A percentile compares a stretch with the other conserved stretches of the same genome.
phyloP scores from a whole-genome alignment of 2,329 filamentous ascomycete species.

The Pseudonectria buxi region DNA sequence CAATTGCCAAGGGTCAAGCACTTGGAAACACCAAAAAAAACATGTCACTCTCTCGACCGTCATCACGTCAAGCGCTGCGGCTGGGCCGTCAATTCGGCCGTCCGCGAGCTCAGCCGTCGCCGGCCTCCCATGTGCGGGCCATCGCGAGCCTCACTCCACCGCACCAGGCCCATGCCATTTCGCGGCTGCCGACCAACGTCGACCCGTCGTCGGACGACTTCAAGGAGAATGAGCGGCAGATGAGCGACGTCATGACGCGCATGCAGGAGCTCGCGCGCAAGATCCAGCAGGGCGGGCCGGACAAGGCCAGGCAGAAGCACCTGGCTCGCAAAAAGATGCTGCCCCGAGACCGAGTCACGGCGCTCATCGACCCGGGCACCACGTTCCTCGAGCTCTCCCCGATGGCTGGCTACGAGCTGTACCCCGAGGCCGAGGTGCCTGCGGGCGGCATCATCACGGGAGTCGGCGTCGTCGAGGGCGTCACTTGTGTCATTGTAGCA shows the following conservation, averaged over 20 bases:
- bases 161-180: slow-evolving; percentile 77
- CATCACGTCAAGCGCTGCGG: slow-evolving; percentile 41
- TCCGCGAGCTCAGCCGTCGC: slow-evolving; percentile 27
- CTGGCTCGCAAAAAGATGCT: slow-evolving; percentile 88
- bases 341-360: slow-evolving; percentile 79
- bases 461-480: slow-evolving; percentile 81
- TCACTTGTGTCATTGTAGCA: slow-evolving; percentile 86
- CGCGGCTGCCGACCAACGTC: slow-evolving; percentile 66
- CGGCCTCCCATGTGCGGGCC: slow-evolving; percentile 26
- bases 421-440: slow-evolving; percentile 79
- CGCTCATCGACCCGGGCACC: slow-evolving; percentile 80
- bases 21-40: slow-evolving; percentile 1
- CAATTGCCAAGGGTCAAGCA: slow-evolving; percentile 1
- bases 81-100: slow-evolving; percentile 26
- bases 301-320: slow-evolving; percentile 83
- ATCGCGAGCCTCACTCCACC: slow-evolving; percentile 73
- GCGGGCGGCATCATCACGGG: slow-evolving; percentile 90
- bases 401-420: slow-evolving; percentile 81
- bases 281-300: slow-evolving; percentile 69
- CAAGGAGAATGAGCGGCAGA: slow-evolving; percentile 70
- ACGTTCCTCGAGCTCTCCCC: slow-evolving; percentile 90
- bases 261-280: slow-evolving; percentile 64
- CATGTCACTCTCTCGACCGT: slow-evolving; percentile 44
- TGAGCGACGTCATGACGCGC: slow-evolving; percentile 64
- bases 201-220: slow-evolving; percentile 74